Percentiles rank a stretch among this genome's conserved stretches.
phyloP scores from a whole-genome alignment of 1,284 basidiomycete genomes.

The Ustilago shanxiensis region DNA sequence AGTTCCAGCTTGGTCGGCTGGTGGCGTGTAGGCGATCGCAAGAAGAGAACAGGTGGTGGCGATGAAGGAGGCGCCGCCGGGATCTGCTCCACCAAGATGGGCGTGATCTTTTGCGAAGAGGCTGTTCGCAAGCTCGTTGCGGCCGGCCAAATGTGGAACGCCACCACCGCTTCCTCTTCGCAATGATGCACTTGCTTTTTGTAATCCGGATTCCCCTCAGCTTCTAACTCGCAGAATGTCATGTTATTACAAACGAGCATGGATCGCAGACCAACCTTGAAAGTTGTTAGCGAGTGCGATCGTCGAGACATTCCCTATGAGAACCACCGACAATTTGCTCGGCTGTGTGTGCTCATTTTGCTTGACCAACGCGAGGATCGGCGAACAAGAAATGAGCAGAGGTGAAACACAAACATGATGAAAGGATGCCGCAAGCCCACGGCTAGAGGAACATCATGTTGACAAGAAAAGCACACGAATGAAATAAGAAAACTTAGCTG shows the following conservation, averaged over 20 bases:
- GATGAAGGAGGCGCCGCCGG: slow-evolving; percentile 53
- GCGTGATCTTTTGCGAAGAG: slow-evolving; percentile 57
- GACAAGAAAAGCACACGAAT: slow-evolving; percentile 16
- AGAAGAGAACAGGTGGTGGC: slow-evolving; percentile 40
- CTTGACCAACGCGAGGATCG: no score
- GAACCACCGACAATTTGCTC: neutral
- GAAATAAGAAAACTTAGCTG: slow-evolving; percentile 18
- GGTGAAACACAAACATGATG: neutral
- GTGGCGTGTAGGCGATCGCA: slow-evolving; percentile 55
- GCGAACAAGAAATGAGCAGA: no score
- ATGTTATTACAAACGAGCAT: neutral
- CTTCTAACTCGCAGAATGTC: neutral
- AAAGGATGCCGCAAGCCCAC: slow-evolving; percentile 38
- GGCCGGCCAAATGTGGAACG: slow-evolving; percentile 47
- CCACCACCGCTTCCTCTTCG: slow-evolving; percentile 4
- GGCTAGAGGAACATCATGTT: slow-evolving; percentile 41
- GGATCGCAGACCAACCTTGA: neutral
- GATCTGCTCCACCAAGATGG: slow-evolving; percentile 50
- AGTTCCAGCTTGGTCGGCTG: slow-evolving; percentile 52
- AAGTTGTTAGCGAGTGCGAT: neutral
- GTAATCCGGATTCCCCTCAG: neutral
- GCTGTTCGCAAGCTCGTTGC: slow-evolving; percentile 55
- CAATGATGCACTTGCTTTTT: neutral
- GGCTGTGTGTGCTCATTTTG: no score
- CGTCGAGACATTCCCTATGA: neutral